Base-by-base conservation (phyloP, 805 yeast species). In the Barnettozyma sp. region DNA sequence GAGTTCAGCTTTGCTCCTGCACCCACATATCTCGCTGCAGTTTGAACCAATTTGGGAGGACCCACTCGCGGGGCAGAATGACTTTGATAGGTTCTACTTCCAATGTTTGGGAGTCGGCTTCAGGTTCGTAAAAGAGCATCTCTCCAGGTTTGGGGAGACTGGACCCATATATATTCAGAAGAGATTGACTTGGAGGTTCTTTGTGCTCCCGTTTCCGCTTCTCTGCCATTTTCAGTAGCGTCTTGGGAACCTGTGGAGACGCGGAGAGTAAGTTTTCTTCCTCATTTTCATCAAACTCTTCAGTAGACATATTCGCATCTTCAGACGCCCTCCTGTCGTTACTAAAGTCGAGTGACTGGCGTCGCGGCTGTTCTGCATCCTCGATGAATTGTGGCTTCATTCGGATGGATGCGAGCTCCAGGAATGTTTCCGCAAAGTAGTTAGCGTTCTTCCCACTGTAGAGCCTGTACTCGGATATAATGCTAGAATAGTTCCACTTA, bases 401-500 rank as follows among this genome's bases (percentile, higher is more conserved):
- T 39, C 71, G 75, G 5, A 78, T 54, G 34, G 76, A 73, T 4
- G 85, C 65, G 40, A 87, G 57, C 51, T 90, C 97, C 30, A 90
- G 59, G 47, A 82, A 86, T 4, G 79, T 79, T 53, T 88, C 96
- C 15, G 86, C 84, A 45, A 71, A 74, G 54, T 86, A 87, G 49
- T 78, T 86, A 30, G 81, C 68, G 46, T 81, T 76, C 45, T 73
- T 75, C 21, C 86, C 82, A 15, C 84, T 68, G 56, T 76, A 83
- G 7, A 83, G 66, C 35, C 95, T 65, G 58, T 86, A 92, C 56
- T 90, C 97, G 48, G 80, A 81, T 16, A 87, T 71, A 5, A 90
- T 76, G 14, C 94, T 79, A 17, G 88, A 76, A 53, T 82, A 81
- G 48, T 78, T 80, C 97, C 97, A 90, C 59, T 82, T 82, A 58